A percentile compares a stretch with the other conserved stretches of the same genome.
These are phyloP conservation scores for Exidia glandulosa DNA, from an alignment of 768 basidiomycete genomes.

Conservation along the genomic window DNA sequence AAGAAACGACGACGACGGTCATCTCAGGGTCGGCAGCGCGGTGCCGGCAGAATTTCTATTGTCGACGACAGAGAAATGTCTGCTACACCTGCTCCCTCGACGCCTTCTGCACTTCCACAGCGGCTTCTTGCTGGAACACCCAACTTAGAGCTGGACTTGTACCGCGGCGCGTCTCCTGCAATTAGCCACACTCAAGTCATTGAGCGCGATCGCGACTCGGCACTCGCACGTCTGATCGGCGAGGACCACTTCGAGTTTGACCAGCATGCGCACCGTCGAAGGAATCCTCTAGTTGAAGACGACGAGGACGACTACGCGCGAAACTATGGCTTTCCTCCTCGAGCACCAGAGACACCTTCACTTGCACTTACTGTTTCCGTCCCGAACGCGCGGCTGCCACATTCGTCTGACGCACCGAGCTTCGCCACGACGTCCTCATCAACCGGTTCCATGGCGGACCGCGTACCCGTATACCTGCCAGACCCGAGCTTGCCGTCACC, in stretches of 20 bases:
- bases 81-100: neutral
- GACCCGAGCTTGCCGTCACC: slow-evolving; percentile 28
- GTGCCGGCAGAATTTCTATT: neutral
- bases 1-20: neutral
- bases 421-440: slow-evolving; percentile 10
- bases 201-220: neutral
- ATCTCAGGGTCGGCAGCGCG: neutral
- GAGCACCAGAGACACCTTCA: neutral
- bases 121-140: neutral
- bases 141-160: neutral
- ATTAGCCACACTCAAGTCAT: neutral
- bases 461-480: slow-evolving; percentile 39
- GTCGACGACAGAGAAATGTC: neutral
- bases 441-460: slow-evolving; percentile 8
- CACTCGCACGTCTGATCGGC: neutral
- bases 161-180: neutral
- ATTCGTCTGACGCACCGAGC: slow-evolving; percentile 42
- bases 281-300: neutral
- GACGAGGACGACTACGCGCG: neutral
- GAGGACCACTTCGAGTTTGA: neutral
- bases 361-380: slow-evolving; percentile 1
- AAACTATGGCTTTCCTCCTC: neutral
- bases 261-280: neutral
- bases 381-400: slow-evolving; percentile 29
- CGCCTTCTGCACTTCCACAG: neutral